Evolutionary conservation across 1,284 basidiomycete species (phyloP), one percentile per base, ranked within the genome.

Genomic region (Trichosporon sp.): DNA sequence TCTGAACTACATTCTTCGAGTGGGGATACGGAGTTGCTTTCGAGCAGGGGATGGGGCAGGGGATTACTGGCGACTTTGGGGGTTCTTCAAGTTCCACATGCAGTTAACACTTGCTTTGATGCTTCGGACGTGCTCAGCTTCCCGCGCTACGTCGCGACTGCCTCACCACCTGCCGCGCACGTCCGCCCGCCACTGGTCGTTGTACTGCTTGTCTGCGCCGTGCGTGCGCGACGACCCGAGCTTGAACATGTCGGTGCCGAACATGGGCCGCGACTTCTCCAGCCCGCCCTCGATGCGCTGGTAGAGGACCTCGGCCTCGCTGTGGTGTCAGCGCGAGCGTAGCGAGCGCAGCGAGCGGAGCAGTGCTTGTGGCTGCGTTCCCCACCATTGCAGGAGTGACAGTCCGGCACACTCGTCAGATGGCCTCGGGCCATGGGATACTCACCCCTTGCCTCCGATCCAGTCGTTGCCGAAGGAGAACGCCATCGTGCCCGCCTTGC

Each of bases 391-490:
- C n/a, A n/a, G n/a, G n/a, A n/a, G n/a, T n/a, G n/a, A n/a, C n/a
- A n/a, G n/a, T n/a, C n/a, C n/a, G n/a, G n/a, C n/a, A n/a, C n/a
- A n/a, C n/a, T n/a, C n/a, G n/a, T n/a, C n/a, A n/a, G n/a, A n/a
- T n/a, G n/a, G n/a, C 32, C 32, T n/a, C 23, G 23, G 51, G n/a
- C 38, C 12, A 23, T 3, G 64, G 12, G n/a, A 31, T 2, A 77
- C 79, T 72, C 67, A 81, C 80, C 74, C 79, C 73, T 81, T 82
- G 62, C 75, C 78, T 31, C 80, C 80, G 35, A 82, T 75, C 79
- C 78, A 82, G 67, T 80, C 80, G 66, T 76, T 77, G 75, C 78
- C 76, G 71, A 82, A 82, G 66, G 81, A 79, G 68, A 82, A 78
- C 64, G 74, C 75, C 75, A 82, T 74, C 25, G 67, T 67, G 7